A percentile compares a stretch with the other conserved stretches of the same genome.
phyloP scores from a whole-genome alignment of 2,329 filamentous ascomycete genomes.

The Aspergillus unguis region DNA sequence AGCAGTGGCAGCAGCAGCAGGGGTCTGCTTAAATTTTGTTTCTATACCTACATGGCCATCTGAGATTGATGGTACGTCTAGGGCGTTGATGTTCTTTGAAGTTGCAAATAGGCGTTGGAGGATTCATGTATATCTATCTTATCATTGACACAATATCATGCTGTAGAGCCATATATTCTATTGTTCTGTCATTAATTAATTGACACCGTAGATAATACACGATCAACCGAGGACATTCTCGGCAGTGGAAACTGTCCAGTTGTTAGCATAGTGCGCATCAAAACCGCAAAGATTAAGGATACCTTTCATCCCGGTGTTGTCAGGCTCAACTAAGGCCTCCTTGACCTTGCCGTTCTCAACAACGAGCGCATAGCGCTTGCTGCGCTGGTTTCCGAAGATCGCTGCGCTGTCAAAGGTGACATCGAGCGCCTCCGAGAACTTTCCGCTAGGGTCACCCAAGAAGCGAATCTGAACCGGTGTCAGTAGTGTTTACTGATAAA shows the following conservation, averaged over 20 bases:
- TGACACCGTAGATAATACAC: neutral
- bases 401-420: slow-evolving; percentile 74
- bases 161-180: neutral
- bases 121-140: slow-evolving; percentile 15
- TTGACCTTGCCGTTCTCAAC: slow-evolving; percentile 82
- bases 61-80: slow-evolving; percentile 14
- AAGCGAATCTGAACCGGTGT: slow-evolving; percentile 69
- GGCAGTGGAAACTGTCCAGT: slow-evolving; percentile 44
- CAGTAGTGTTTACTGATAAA: neutral
- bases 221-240: slow-evolving; percentile 48
- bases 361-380: slow-evolving; percentile 83
- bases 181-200: neutral
- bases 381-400: slow-evolving; percentile 77
- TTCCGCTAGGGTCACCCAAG: slow-evolving; percentile 73
- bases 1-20: slow-evolving; percentile 70
- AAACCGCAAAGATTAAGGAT: slow-evolving; percentile 15
- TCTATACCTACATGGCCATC: neutral
- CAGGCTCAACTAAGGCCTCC: slow-evolving; percentile 77
- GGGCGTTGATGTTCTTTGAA: slow-evolving; percentile 11
- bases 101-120: slow-evolving; percentile 19
- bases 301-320: slow-evolving; percentile 81
- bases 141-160: slow-evolving; percentile 2
- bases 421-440: slow-evolving; percentile 80
- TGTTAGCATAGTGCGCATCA: neutral
- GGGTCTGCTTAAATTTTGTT: slow-evolving; percentile 4